Evolutionary conservation across 192 early-diverging fungal genomes (phyloP).

Genomic region (Podila horticola): DNA sequence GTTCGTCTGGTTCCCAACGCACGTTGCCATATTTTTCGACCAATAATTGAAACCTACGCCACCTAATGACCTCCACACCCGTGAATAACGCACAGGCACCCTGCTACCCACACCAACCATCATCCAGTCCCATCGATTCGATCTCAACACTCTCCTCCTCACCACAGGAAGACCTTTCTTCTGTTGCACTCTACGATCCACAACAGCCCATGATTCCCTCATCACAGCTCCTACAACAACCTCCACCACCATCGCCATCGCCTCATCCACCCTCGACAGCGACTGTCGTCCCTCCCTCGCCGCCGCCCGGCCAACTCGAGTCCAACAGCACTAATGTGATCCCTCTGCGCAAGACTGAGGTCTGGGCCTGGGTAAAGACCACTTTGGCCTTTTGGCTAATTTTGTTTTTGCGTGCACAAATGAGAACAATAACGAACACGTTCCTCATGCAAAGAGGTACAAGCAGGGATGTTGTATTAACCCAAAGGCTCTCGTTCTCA

Average conservation of each 20-base stretch:
- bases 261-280: not conserved
- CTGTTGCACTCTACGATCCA: no score
- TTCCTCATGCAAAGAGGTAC: not conserved
- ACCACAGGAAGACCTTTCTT: no score
- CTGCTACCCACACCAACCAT: no score
- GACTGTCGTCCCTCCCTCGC: not conserved
- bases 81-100: no score
- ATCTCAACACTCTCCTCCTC: no score
- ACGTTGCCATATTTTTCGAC: no score
- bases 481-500: not conserved
- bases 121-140: no score
- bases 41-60: no score
- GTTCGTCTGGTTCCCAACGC: no score
- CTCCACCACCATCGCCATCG: not conserved
- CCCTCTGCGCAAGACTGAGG: constrained; percentile 27
- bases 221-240: not conserved
- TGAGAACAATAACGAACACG: not conserved
- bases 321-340: not conserved
- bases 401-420: no score
- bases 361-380: constrained; percentile 29
- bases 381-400: not conserved
- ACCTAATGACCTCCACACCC: no score
- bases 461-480: not conserved
- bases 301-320: not conserved
- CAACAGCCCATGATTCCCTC: not conserved